Percentiles rank a stretch among this genome's conserved stretches.
These are phyloP conservation scores for Fusarium dimerum DNA, from an alignment of 2,329 filamentous ascomycete genomes.

Conservation along the genomic window DNA sequence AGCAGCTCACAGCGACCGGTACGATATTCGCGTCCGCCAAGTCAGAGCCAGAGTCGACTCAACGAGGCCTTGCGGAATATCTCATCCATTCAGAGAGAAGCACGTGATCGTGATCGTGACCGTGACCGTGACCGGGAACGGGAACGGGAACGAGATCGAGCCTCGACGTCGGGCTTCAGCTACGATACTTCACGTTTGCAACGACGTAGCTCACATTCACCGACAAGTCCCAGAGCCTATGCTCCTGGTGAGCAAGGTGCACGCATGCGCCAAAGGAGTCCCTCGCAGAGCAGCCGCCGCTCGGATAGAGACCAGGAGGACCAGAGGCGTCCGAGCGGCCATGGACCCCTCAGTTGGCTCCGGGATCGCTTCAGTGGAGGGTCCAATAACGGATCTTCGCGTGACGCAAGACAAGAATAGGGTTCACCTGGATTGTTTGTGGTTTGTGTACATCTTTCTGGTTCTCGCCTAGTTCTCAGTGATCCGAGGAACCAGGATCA, in stretches of 20 bases:
- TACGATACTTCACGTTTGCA: conserved; percentile 38
- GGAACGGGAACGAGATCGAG: conserved; percentile 25
- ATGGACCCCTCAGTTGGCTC: conserved; percentile 46
- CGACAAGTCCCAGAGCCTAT: conserved; percentile 36
- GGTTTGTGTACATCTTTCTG: not conserved
- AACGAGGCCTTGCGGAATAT: conserved; percentile 35
- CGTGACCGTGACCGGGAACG: no score
- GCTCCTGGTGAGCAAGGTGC: conserved; percentile 32
- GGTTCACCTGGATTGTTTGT: conserved; percentile 9
- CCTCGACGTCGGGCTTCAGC: conserved; percentile 27
- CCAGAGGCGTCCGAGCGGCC: conserved; percentile 33
- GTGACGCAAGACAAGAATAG: conserved; percentile 33
- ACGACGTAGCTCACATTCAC: conserved; percentile 41
- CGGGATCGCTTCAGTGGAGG: conserved; percentile 42
- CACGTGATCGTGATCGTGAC: conserved; percentile 29
- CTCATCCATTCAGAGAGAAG: conserved; percentile 30
- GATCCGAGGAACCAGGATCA: not conserved
- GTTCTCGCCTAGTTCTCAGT: conserved; percentile 2
- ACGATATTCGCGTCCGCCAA: conserved; percentile 26
- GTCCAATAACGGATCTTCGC: conserved; percentile 28
- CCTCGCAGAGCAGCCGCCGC: conserved; percentile 38
- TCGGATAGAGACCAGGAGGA: conserved; percentile 35
- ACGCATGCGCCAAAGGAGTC: conserved; percentile 41
- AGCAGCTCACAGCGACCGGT: conserved; percentile 13
- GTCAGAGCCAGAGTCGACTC: conserved; percentile 30